phyloP scores from a whole-genome alignment of 2,329 filamentous ascomycete genomes.

The Claviceps spartinae region DNA sequence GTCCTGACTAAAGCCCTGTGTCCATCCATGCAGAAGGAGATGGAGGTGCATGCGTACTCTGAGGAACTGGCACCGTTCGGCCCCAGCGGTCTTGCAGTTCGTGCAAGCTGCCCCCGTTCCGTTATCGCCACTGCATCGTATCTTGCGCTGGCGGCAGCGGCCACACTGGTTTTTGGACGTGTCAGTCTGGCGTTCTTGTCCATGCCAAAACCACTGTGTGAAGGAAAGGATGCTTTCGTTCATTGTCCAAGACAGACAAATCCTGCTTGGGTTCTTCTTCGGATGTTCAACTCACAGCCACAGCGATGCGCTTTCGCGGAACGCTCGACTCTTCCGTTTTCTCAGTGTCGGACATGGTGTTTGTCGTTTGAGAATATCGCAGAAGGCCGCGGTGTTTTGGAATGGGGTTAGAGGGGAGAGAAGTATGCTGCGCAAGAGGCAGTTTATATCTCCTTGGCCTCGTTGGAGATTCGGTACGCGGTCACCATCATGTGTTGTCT shows the following conservation, averaged over 20 bases:
- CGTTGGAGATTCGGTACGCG: conserved; percentile 1
- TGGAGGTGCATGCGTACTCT: conserved; percentile 40
- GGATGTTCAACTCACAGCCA: conserved; percentile 35
- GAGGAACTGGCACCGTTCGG: conserved; percentile 62
- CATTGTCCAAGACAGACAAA: neutral
- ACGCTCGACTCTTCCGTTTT: conserved; percentile 24
- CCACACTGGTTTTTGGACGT: conserved; percentile 49
- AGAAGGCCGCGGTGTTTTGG: neutral
- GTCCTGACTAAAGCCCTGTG: neutral
- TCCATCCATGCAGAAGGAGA: neutral
- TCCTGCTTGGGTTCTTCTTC: neutral
- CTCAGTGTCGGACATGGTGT: conserved; percentile 2
- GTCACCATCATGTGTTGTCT: conserved; percentile 3
- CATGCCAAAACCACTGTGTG: too few relatives aligned
- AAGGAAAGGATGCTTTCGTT: too few relatives aligned
- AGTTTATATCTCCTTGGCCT: conserved; percentile 2
- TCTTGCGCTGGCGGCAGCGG: conserved; percentile 85
- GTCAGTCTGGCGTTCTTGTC: conserved; percentile 4
- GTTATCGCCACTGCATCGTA: conserved; percentile 78
- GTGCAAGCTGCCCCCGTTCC: conserved; percentile 65
- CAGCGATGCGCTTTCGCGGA: conserved; percentile 43
- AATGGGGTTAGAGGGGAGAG: neutral
- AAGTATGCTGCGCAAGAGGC: neutral
- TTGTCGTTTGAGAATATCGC: neutral
- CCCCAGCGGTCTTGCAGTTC: conserved; percentile 67